A percentile compares a stretch with the other conserved stretches of the same genome.
These are phyloP conservation scores for Microbotryum scabiosae DNA, from an alignment of 1,284 basidiomycete species.

Conservation along the genomic window DNA sequence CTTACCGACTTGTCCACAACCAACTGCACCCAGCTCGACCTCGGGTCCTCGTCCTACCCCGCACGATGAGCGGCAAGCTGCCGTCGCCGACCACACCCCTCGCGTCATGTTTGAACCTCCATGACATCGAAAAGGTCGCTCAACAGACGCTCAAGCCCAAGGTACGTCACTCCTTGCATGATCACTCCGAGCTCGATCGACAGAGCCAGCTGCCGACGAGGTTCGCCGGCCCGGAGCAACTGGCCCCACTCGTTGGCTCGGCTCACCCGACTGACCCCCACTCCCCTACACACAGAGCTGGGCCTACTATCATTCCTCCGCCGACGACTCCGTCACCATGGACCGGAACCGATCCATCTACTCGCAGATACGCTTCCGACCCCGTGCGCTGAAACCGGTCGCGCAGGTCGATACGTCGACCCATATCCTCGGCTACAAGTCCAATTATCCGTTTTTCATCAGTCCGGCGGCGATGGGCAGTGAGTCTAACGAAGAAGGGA, in stretches of 20 bases:
- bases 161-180: background rate
- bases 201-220: background rate
- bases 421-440: conserved; percentile 62
- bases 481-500: background rate
- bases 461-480: conserved; percentile 53
- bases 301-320: conserved; percentile 71
- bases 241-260: no score
- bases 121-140: conserved; percentile 9
- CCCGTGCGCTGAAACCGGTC: conserved; percentile 66
- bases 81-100: conserved; percentile 6
- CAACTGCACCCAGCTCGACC: background rate
- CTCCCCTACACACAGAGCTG: conserved; percentile 1
- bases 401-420: conserved; percentile 63
- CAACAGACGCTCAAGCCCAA: conserved; percentile 17
- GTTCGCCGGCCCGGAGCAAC: no score
- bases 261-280: no score
- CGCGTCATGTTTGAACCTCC: conserved; percentile 5
- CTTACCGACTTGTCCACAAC: no score
- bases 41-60: background rate
- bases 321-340: conserved; percentile 55
- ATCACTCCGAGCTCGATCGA: no score
- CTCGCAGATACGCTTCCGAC: conserved; percentile 58
- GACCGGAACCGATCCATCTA: background rate
- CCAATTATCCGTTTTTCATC: conserved; percentile 77
- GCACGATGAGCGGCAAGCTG: conserved; percentile 1